Evolutionary conservation across 805 yeast genomes (phyloP).

Genomic region (Yamadazyma paraphyllophila): DNA sequence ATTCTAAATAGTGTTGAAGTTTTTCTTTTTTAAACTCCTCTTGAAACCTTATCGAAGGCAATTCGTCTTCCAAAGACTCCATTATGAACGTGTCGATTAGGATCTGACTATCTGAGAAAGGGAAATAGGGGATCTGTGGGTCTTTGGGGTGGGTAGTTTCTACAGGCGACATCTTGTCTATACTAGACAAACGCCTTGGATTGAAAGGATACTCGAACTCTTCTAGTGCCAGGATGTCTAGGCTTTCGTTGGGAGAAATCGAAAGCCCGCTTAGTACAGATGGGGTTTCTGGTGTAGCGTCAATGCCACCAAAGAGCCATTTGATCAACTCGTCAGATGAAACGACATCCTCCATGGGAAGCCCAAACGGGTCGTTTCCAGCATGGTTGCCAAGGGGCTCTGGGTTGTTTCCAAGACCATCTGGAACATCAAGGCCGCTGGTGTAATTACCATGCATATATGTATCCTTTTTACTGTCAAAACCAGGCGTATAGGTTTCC

Average conservation of each 20-base stretch:
- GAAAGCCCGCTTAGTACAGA: neutral
- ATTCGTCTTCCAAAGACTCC: conserved; percentile 7
- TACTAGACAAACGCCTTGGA: neutral
- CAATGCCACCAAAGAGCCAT: conserved; percentile 16
- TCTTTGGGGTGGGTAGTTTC: neutral
- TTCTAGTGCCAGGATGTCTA: conserved; percentile 12
- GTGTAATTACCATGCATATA: no score
- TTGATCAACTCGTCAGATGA: conserved; percentile 13
- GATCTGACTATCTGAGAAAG: conserved; percentile 11
- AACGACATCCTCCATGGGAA: conserved; percentile 9
- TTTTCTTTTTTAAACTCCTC: conserved; percentile 7
- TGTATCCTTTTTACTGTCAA: no score
- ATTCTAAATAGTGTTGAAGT: conserved; percentile 9
- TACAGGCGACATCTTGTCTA: neutral
- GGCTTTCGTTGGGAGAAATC: conserved; percentile 11
- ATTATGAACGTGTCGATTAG: conserved; percentile 6
- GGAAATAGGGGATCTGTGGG: conserved; percentile 9
- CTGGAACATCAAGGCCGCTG: no score
- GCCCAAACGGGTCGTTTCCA: conserved; percentile 2
- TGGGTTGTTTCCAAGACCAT: no score
- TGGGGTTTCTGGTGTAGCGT: conserved; percentile 2
- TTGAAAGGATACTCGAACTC: conserved; percentile 13
- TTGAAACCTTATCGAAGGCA: conserved; percentile 13
- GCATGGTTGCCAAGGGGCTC: no score
- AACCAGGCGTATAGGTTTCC: no score